phyloP scores from a whole-genome alignment of 441 rosid species.

The Manihot esculenta region DNA sequence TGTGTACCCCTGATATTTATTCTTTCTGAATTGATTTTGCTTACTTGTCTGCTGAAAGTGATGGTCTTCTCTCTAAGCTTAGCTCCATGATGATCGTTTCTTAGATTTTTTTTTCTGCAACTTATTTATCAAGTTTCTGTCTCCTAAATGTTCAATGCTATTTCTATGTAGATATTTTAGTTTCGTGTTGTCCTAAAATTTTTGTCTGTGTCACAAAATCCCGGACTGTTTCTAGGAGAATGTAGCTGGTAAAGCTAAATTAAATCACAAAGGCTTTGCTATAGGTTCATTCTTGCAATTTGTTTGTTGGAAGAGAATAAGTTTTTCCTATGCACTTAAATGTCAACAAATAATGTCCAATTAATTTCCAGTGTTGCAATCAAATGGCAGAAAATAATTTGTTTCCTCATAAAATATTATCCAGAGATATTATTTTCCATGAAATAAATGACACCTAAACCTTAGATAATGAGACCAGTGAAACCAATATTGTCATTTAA shows the following conservation, averaged over 20 bases:
- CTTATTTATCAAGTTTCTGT: slow-evolving; percentile 6
- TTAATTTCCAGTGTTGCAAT: not conserved
- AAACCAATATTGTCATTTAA: not conserved
- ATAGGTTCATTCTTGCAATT: not conserved
- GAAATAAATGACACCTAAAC: not conserved
- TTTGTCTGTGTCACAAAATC: not conserved
- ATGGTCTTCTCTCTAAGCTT: slow-evolving; percentile 5
- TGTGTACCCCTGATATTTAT: slow-evolving; percentile 3
- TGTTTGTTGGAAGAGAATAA: not conserved
- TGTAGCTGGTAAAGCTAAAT: not conserved
- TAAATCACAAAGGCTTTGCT: not conserved
- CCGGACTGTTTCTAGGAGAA: not conserved
- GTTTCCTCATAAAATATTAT: not conserved
- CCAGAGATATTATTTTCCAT: not conserved
- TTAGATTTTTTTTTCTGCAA: not conserved
- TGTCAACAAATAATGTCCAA: not conserved
- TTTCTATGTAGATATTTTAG: not conserved
- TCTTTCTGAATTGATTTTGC: slow-evolving; percentile 1
- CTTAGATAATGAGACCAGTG: not conserved
- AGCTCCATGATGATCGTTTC: not conserved
- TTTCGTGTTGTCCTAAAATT: not conserved
- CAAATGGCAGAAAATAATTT: not conserved
- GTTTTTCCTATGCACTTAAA: not conserved
- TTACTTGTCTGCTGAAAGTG: slow-evolving; percentile 20
- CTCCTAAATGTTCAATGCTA: not conserved